These are phyloP conservation scores for Trichoderma pleuroti DNA, from an alignment of 2,329 filamentous ascomycete species.

Conservation along the genomic window DNA sequence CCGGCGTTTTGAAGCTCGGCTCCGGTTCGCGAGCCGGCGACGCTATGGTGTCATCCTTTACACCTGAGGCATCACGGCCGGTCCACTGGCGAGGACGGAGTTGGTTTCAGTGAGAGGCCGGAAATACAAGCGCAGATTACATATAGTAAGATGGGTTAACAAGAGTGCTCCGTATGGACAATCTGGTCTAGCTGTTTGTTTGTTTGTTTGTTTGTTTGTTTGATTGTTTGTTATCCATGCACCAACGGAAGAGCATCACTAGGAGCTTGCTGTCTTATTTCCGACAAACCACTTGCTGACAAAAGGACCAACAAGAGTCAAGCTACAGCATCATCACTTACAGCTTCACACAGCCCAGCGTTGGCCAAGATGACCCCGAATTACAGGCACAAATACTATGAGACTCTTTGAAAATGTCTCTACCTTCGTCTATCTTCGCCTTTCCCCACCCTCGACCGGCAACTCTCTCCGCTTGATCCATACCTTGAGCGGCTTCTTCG, in stretches of 20 bases:
- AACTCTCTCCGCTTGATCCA: conserved; percentile 33
- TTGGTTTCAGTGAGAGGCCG: background rate
- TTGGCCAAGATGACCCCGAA: background rate
- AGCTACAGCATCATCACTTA: background rate
- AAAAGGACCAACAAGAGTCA: background rate
- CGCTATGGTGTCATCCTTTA: conserved; percentile 20
- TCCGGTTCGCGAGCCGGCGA: conserved; percentile 17
- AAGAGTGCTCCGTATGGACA: background rate
- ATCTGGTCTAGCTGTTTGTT: background rate
- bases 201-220: too few relatives aligned
- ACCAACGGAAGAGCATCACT: background rate
- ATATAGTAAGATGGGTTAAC: too few relatives aligned
- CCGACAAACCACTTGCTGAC: background rate
- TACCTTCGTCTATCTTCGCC: background rate
- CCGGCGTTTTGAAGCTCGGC: conserved; percentile 4
- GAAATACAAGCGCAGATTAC: background rate
- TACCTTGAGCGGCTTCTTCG: conserved; percentile 28
- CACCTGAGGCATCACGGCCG: conserved; percentile 20
- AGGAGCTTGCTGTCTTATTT: background rate
- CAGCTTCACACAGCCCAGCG: background rate
- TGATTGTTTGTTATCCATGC: background rate
- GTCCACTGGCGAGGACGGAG: background rate
- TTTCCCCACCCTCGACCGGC: background rate
- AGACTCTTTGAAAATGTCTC: background rate
- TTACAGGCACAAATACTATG: background rate